phyloP scores from a whole-genome alignment of 495 filamentous ascomycete genomes.

The Hypoxylon perforatum region DNA sequence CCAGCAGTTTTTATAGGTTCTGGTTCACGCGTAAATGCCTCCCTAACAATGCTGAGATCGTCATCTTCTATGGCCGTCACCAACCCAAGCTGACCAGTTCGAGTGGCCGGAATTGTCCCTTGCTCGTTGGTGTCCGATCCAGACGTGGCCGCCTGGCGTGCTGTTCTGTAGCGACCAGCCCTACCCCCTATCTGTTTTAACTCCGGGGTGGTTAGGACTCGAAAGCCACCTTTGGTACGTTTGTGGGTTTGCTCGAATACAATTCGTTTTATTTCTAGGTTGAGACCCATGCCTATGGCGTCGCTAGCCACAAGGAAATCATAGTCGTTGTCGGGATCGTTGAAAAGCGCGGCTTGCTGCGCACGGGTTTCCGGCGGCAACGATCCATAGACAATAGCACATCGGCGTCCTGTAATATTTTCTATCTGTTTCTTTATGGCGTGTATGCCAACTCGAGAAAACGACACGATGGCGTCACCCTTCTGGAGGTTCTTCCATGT shows the following conservation, averaged over 20 bases:
- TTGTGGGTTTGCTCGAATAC: slow-evolving; percentile 85
- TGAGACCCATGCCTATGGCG: slow-evolving; percentile 97
- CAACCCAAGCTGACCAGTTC: slow-evolving; percentile 65
- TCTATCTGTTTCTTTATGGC: slow-evolving; percentile 83
- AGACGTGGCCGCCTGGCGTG: slow-evolving; percentile 58
- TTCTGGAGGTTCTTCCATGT: slow-evolving; percentile 76
- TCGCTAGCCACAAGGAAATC: slow-evolving; percentile 95
- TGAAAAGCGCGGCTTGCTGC: slow-evolving; percentile 91
- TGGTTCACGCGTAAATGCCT: slow-evolving; percentile 70
- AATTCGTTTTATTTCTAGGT: slow-evolving; percentile 90
- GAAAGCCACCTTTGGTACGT: slow-evolving; percentile 62
- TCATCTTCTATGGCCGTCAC: slow-evolving; percentile 81
- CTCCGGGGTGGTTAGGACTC: slow-evolving; percentile 73
- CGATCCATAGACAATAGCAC: slow-evolving; percentile 92
- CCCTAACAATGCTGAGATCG: slow-evolving; percentile 71
- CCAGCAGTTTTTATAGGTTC: slow-evolving; percentile 78
- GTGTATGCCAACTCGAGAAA: slow-evolving; percentile 85
- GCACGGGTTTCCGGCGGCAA: slow-evolving; percentile 93
- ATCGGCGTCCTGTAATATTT: slow-evolving; percentile 74
- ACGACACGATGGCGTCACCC: slow-evolving; percentile 90
- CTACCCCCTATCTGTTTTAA: slow-evolving; percentile 96
- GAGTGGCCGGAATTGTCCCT: slow-evolving; percentile 38
- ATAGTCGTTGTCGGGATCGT: slow-evolving; percentile 93
- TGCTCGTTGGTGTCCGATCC: slow-evolving; percentile 54
- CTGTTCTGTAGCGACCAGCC: slow-evolving; percentile 87